Evolutionary conservation across 1,284 basidiomycete species (phyloP), one percentile per base, ranked within the genome.

Genomic region (Moesziomyces sp.): DNA sequence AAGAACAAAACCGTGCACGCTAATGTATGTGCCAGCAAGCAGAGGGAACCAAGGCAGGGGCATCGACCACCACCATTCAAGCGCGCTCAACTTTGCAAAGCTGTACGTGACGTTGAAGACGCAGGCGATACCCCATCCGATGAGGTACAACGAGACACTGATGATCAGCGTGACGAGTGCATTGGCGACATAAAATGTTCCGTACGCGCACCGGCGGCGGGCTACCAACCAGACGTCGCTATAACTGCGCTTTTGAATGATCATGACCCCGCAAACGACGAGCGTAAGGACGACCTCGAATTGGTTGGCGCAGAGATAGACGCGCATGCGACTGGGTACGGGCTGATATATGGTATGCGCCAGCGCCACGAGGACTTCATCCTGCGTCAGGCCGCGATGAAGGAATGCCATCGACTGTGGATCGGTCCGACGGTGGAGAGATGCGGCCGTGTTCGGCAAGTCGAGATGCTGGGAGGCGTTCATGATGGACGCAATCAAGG

Each of bases 51-150:
- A 63, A 10, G 61, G 61, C 1, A 45, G 5, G 0, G 61, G 61
- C 19, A 63, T 40, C 18, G 44, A 35, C 61, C 61, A 63, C 48
- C 43, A 47, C 54, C 55, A 64, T 18, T 35, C 49, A 8, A 46
- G 45, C 9, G 47, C 42, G 30, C 49, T 52, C 7, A 18, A 3
- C 18, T 38, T 13, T 6, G 45, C 45, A 28, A 58, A 48, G 26
- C 28, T 44, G 19, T 52, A 52, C 14, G 16, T n/a, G 3, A 43
- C 49, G 9, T 30, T 14, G 10, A 38, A 13, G 13, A 48, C 23
- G 5, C 48, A n/a, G 5, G 23, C 30, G 11, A 49, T 40, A 1
- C n/a, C 19, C 54, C 54, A 64, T 2, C 14, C 24, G 13, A 58
- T 2, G 28, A 64, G 40, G 45, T 64, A 64, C 5, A n/a, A n/a